Base-by-base conservation (phyloP, 805 yeast genomes). In the Starmera dryadoides region DNA sequence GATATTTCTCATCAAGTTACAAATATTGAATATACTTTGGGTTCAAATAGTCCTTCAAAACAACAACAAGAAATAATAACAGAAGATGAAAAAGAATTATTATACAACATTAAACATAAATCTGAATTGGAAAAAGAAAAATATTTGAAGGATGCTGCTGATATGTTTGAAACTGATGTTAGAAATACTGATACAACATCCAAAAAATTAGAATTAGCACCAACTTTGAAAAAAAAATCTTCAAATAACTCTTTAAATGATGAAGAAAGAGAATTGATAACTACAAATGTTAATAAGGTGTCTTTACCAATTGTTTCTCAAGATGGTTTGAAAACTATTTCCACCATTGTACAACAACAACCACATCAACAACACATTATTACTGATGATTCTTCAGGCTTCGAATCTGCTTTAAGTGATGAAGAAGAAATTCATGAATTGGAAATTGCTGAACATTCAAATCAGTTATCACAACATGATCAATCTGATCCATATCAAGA, bases 121-220 rank as follows among this genome's bases (percentile, higher is more conserved):
- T 34, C 38, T 6, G 49, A 48, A 16, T 25, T 51, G 1, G 54
- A 50, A 2, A 46, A 52, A 19, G 67, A 62, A 18, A 43, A 51
- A 25, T 42, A 39, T 6, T 42, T 59, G 32, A 50, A 52, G 26
- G 60, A 55, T 30, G 55, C 63, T 12, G 50, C 62, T 19, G 59
- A 53, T 10, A 31, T 61, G 39, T 63, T 60, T 46, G 66, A 60
- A 29, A 41, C 53, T 2, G 58, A 64, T 42, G 37, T 61, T 8
- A 52, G 63, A 37, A 63, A 64, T 36, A 58, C 55, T 11, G 56
- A 53, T 32, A 38, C 38, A 18, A 41, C 43, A 6, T 33, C 50
- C 0, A 46, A 42, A 5, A 41, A 40, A 3, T 47, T 62, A 21
- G 51, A 49, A 16, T 42, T 59, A 19, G 48, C 46, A 29, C 56